phyloP scores from a whole-genome alignment of 768 basidiomycete genomes.

The Boletus sp. region DNA sequence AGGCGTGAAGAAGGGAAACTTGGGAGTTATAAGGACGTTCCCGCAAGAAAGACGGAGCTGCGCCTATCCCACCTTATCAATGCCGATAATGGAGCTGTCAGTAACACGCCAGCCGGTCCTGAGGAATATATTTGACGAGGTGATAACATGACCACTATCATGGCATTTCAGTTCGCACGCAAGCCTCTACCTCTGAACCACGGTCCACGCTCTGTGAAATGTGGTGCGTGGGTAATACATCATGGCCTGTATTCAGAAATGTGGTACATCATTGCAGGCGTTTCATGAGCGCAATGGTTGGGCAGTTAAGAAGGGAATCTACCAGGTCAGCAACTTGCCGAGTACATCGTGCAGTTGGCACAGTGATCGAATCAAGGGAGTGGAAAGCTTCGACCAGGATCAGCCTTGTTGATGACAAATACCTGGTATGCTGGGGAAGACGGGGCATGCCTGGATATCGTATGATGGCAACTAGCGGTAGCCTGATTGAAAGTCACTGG shows the following conservation, averaged over 20 bases:
- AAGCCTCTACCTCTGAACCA: neutral
- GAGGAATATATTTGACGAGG: neutral
- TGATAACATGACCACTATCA: slow-evolving; percentile 11
- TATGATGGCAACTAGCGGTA: too few relatives aligned
- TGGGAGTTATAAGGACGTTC: slow-evolving; percentile 3
- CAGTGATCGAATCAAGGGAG: too few relatives aligned
- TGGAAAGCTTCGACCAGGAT: too few relatives aligned
- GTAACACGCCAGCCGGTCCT: neutral
- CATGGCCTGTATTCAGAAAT: neutral
- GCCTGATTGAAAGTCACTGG: too few relatives aligned
- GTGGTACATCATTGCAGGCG: neutral
- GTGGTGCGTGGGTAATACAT: neutral
- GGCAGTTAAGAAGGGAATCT: too few relatives aligned
- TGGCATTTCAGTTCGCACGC: slow-evolving; percentile 8
- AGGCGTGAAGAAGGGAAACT: neutral
- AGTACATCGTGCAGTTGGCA: too few relatives aligned
- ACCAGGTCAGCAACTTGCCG: too few relatives aligned
- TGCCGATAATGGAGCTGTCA: slow-evolving; percentile 1
- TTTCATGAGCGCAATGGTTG: too few relatives aligned
- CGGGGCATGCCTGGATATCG: too few relatives aligned
- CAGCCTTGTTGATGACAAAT: too few relatives aligned
- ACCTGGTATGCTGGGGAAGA: too few relatives aligned
- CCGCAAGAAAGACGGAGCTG: neutral
- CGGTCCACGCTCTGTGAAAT: neutral
- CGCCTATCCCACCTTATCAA: slow-evolving; percentile 10